Evolutionary conservation across 2,329 filamentous ascomycete genomes (phyloP).

Genomic region (Annulohypoxylon truncatum): DNA sequence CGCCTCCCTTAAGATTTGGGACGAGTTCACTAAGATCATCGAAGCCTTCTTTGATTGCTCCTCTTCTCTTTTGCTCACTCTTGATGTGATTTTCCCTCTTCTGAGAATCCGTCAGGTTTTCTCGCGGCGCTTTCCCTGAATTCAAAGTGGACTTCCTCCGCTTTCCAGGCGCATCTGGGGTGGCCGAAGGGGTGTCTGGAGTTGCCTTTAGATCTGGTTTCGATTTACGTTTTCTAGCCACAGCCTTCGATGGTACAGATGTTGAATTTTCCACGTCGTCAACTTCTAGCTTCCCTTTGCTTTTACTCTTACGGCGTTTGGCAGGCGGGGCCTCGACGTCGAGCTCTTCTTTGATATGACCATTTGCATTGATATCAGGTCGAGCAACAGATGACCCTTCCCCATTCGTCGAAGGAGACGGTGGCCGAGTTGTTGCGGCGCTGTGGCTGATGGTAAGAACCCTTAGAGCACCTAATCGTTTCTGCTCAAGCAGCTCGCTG

Average conservation of each 20-base stretch:
- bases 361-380: constrained; percentile 44
- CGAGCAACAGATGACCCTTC: constrained; percentile 40
- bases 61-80: constrained; percentile 67
- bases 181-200: constrained; percentile 51
- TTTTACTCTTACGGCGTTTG: constrained; percentile 70
- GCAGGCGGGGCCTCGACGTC: constrained; percentile 57
- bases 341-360: constrained; percentile 50
- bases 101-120: constrained; percentile 88
- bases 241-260: constrained; percentile 48
- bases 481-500: constrained; percentile 65
- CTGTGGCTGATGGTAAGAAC: constrained; percentile 69
- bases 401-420: constrained; percentile 61
- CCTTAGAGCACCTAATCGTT: constrained; percentile 66
- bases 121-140: constrained; percentile 62
- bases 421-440: constrained; percentile 67
- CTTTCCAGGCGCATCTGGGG: constrained; percentile 55
- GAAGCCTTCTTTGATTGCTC: constrained; percentile 81
- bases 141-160: constrained; percentile 62
- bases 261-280: constrained; percentile 57
- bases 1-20: constrained; percentile 77
- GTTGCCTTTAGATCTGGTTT: constrained; percentile 55
- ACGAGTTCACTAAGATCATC: constrained; percentile 82
- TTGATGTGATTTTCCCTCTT: constrained; percentile 82
- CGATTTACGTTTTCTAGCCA: constrained; percentile 60
- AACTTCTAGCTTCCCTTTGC: constrained; percentile 60